These are phyloP conservation scores for Fusarium sp. DNA, from an alignment of 2,329 filamentous ascomycete genomes.

Conservation along the genomic window DNA sequence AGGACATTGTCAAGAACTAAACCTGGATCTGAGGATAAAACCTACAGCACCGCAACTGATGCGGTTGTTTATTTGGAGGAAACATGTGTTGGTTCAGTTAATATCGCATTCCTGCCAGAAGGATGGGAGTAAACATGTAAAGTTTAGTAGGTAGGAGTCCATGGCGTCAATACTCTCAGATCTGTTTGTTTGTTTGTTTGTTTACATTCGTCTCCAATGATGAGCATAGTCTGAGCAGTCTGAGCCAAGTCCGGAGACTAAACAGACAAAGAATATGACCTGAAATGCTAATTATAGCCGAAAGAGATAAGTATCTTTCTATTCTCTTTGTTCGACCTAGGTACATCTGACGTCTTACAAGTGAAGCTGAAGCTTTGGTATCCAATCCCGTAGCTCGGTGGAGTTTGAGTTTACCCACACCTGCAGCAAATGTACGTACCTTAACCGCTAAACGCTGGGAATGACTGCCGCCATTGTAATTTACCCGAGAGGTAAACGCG, in stretches of 20 bases:
- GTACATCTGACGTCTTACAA: conserved; percentile 4
- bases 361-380: conserved; percentile 2
- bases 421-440: conserved; percentile 27
- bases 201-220: background rate
- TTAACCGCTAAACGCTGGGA: conserved; percentile 20
- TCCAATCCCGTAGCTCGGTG: background rate
- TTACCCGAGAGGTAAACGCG: conserved; percentile 43
- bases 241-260: background rate
- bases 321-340: background rate
- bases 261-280: background rate
- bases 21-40: background rate
- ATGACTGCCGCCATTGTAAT: conserved; percentile 40
- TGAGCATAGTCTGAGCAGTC: background rate
- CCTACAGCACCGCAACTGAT: background rate
- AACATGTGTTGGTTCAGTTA: conserved; percentile 5
- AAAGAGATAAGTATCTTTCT: background rate
- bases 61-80: background rate
- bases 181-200: background rate
- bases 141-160: conserved; percentile 15
- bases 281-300: background rate
- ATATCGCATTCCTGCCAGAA: conserved; percentile 11
- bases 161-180: background rate
- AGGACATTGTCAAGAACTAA: background rate
- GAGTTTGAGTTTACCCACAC: conserved; percentile 18
- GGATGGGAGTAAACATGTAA: background rate